phyloP scores from a whole-genome alignment of 192 early-diverging fungal species.

The Backusella parvicylindrica region DNA sequence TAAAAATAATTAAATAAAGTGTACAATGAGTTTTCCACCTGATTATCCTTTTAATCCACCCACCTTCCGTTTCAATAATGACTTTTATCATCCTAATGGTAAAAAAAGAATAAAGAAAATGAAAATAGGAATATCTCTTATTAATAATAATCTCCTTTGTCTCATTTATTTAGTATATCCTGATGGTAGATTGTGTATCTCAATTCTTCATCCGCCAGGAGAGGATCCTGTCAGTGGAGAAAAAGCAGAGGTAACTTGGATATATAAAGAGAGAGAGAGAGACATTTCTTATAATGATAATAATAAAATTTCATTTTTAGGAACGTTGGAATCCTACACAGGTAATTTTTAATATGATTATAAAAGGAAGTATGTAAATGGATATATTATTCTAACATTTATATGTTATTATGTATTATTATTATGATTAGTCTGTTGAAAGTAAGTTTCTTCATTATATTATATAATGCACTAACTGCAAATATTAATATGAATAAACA shows the following conservation, averaged over 20 bases:
- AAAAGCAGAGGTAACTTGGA: conserved; percentile 47
- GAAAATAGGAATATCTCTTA: not conserved
- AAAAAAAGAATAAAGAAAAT: conserved; percentile 19
- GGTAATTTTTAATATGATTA: conserved; percentile 20
- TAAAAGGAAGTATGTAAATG: not conserved
- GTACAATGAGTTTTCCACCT: conserved; percentile 74
- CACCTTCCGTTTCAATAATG: conserved; percentile 85
- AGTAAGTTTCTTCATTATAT: conserved; percentile 33
- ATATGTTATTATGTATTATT: not conserved
- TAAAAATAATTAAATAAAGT: conserved; percentile 28
- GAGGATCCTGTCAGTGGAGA: conserved; percentile 89
- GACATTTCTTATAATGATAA: not conserved
- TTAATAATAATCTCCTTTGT: not conserved
- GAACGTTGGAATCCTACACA: conserved; percentile 86
- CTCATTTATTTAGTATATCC: conserved; percentile 57
- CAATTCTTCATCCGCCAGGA: conserved; percentile 92
- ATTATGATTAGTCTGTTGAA: conserved; percentile 31
- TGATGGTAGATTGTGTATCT: conserved; percentile 92
- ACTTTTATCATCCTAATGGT: conserved; percentile 91
- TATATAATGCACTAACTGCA: too few relatives aligned
- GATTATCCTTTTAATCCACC: conserved; percentile 95
- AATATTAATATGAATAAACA: too few relatives aligned
- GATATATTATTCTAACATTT: too few relatives aligned
- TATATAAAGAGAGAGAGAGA: too few relatives aligned
- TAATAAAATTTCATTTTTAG: conserved; percentile 14